Percentiles rank a stretch among this genome's conserved stretches.
phyloP scores from a whole-genome alignment of 2,329 filamentous ascomycete genomes.

The Alternaria novae-zelandiae region DNA sequence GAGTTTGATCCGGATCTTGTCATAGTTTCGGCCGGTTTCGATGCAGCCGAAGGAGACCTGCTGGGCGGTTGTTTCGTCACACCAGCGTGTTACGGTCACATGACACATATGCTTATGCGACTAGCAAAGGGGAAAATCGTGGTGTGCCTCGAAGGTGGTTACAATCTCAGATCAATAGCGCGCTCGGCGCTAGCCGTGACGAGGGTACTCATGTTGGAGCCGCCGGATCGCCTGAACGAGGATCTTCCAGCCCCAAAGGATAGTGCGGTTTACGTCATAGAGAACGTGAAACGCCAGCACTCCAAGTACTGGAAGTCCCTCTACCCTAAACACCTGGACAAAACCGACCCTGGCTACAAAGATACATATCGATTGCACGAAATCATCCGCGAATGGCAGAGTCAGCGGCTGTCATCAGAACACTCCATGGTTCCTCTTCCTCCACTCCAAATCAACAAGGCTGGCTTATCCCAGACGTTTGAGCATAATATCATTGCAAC shows the following conservation, averaged over 20 bases:
- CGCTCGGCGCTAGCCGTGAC: slow-evolving; percentile 91
- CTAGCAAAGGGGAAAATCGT: slow-evolving; percentile 87
- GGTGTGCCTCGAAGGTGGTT: slow-evolving; percentile 93
- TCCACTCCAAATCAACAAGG: slow-evolving; percentile 74
- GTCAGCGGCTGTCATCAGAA: slow-evolving; percentile 71
- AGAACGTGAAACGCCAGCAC: slow-evolving; percentile 64
- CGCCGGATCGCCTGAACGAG: slow-evolving; percentile 67
- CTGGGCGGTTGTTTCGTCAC: slow-evolving; percentile 92
- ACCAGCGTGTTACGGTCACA: slow-evolving; percentile 90
- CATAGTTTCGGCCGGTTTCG: slow-evolving; percentile 94
- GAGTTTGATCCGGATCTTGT: slow-evolving; percentile 95
- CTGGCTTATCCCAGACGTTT: slow-evolving; percentile 75
- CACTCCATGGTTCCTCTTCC: slow-evolving; percentile 80
- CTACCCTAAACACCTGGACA: slow-evolving; percentile 65
- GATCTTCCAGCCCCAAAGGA: slow-evolving; percentile 56
- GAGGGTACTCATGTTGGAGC: slow-evolving; percentile 92
- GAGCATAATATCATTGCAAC: slow-evolving; percentile 87
- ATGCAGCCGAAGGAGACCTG: slow-evolving; percentile 91
- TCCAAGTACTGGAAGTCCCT: slow-evolving; percentile 86
- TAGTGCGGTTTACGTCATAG: slow-evolving; percentile 61
- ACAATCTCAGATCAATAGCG: slow-evolving; percentile 92
- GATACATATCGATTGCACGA: slow-evolving; percentile 71
- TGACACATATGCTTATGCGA: slow-evolving; percentile 99
- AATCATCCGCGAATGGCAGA: slow-evolving; percentile 78
- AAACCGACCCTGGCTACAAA: slow-evolving; percentile 35